Evolutionary conservation across 208 protist genomes (phyloP), one percentile per base, ranked within the genome.

Genomic region (Trypanosoma vivax): DNA sequence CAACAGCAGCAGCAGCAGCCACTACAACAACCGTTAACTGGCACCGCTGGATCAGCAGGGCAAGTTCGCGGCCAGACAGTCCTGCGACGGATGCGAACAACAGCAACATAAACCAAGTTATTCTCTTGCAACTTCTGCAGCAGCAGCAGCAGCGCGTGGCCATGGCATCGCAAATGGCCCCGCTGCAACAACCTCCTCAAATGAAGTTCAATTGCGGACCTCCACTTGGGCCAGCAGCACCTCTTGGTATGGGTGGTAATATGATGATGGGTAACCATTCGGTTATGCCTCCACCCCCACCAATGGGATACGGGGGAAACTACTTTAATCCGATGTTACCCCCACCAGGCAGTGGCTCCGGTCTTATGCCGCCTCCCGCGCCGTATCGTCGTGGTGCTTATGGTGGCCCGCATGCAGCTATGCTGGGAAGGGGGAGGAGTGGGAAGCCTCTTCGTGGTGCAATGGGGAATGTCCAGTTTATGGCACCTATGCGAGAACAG

Each of bases 281-380:
- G 24, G 59, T 70, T 57, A 69, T 79, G 61, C 30, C 46, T 34
- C 24, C 11, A 19, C 1, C 29, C 23, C 6, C 28, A 5, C 10
- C 28, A 14, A 48, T 55, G 46, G 24, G 33, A 11, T 55, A 42
- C 21, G 37, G 37, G 19, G 42, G 13, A 29, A 55, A 63, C 31
- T 63, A 63, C 40, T 49, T 30, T 18, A 61, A 61, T 40, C 55
- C 55, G 7, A 65, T 56, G 50, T 58, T 65, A 41, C 10, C 10
- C 10, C n/a, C 16, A 25, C 30, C 48, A 16, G 43, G 27, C 2
- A 42, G 59, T 25, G 42, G 50, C 19, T 31, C 19, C n/a, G 50
- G 50, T 29, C 25, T 56, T 0, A 58, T 65, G 49, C 59, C 59
- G 14, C 29, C 59, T 5, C 59, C 59, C 5, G 23, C n/a, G 23